phyloP scores from a whole-genome alignment of 2,329 filamentous ascomycete genomes.

The Penicillium hordei region DNA sequence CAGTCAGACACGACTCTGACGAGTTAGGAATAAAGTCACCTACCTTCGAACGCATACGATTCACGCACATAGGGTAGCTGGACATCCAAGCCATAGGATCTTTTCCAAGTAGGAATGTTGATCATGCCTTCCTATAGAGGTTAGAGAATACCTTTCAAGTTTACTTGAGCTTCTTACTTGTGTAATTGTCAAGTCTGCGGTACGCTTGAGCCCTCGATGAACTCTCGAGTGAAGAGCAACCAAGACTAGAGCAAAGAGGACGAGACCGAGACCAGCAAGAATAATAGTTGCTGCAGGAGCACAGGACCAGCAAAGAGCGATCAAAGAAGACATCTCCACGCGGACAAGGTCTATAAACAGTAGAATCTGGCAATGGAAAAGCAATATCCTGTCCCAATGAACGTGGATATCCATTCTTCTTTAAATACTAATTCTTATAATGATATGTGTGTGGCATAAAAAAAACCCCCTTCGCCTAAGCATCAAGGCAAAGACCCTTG shows the following conservation, averaged over 20 bases:
- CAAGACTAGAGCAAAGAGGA: background rate
- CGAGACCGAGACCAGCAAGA: background rate
- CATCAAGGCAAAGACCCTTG: background rate
- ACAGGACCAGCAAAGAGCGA: background rate
- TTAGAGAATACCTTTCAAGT: background rate
- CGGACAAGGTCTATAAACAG: too few relatives aligned
- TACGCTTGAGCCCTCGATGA: background rate
- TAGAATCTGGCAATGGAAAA: background rate
- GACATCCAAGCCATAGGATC: background rate
- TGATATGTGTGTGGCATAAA: background rate
- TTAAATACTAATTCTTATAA: background rate
- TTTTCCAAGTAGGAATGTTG: background rate
- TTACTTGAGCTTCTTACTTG: background rate
- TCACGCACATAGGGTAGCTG: background rate
- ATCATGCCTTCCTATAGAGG: background rate
- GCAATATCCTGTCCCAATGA: background rate
- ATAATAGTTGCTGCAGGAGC: too few relatives aligned
- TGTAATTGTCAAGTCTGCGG: background rate
- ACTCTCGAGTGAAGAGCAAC: background rate
- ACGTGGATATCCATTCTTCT: background rate
- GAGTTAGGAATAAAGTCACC: background rate
- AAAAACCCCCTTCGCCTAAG: background rate
- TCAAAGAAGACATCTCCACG: background rate
- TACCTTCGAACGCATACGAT: background rate
- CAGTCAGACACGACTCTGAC: background rate